These are phyloP conservation scores for Mycosarcoma mackinlayi DNA, from an alignment of 1,284 basidiomycete species.

Conservation along the genomic window DNA sequence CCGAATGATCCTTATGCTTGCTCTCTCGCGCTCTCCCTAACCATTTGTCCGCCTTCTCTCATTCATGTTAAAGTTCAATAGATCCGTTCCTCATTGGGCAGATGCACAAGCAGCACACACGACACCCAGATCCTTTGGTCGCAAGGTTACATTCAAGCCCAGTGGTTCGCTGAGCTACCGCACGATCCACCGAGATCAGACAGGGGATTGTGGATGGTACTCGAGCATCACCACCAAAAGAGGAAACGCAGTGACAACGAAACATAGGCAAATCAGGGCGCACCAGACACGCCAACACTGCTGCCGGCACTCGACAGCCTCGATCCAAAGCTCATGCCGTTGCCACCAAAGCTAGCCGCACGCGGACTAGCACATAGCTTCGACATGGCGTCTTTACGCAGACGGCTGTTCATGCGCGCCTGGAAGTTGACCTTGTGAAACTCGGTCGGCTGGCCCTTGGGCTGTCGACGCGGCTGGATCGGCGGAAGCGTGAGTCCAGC, in stretches of 20 bases:
- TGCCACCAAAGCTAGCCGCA: slow-evolving; percentile 50
- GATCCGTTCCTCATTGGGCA: too few species aligned
- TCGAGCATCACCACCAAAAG: background rate
- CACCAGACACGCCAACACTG: slow-evolving; percentile 22
- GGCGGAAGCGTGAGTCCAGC: slow-evolving; percentile 38
- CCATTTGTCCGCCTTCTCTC: too few species aligned
- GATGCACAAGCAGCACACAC: too few species aligned
- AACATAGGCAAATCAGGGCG: slow-evolving; percentile 7
- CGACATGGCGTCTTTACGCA: slow-evolving; percentile 61
- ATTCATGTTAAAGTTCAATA: too few species aligned
- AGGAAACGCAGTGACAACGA: background rate
- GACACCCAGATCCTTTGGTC: too few species aligned
- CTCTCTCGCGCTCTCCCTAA: too few species aligned
- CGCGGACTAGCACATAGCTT: slow-evolving; percentile 61
- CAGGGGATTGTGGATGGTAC: background rate
- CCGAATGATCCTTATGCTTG: too few species aligned
- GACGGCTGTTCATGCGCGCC: slow-evolving; percentile 53
- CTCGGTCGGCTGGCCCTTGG: slow-evolving; percentile 60
- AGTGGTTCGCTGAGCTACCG: too few species aligned
- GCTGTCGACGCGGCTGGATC: slow-evolving; percentile 58
- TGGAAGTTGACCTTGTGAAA: slow-evolving; percentile 62
- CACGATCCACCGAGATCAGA: too few species aligned
- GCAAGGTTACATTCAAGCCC: too few species aligned
- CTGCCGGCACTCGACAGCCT: slow-evolving; percentile 39
- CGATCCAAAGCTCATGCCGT: slow-evolving; percentile 47